Base-by-base conservation (phyloP, 140 eudicot genomes). In the Senecio squalidus region DNA sequence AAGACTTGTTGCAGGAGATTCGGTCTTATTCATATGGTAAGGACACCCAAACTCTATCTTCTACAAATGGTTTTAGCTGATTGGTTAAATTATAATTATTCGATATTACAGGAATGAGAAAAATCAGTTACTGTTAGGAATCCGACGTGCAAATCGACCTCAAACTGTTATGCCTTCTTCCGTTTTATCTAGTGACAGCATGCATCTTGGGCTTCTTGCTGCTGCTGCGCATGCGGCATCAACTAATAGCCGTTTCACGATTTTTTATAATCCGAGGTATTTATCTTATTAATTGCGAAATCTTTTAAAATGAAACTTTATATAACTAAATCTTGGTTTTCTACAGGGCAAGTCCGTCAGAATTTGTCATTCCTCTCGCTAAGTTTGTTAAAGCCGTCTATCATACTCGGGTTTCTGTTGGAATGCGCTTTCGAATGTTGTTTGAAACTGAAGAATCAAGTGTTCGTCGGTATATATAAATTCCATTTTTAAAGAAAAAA, bases 211-310 rank as follows among this genome's bases (percentile, higher is more conserved):
- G 48, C 96, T 88, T 41, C 96, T 88, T 65, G 96, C 96, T 68
- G 96, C 96, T 25, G 96, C 96, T 23, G 96, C 96, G 43, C 96
- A 88, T 81, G 96, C 96, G 8, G 94, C 90, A 5, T 78, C 94
- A 18, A 88, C 96, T 31, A 88, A 88, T 64, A 88, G 96, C 74
- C 89, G 96, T 34, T 88, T 88, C 80, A 84, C 94, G 62, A 78
- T 88, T 40, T 88, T 88, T 72, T 88, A 63, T 68, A 88, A 88
- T 74, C 96, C 96, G 31, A 84, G 96, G 96, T 88, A 70, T 62
- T 50, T 57, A 4, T 6, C 50, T 33, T 56, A 46, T 22, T 44
- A 9, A 9, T 49, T 55, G 22, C 30, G 11, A 4, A 7, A 22
- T 57, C 2, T 0, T 14, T 30, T 25, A 15, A 15, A 39, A 13